phyloP scores from a whole-genome alignment of 1,284 basidiomycete species.

The Lentinus polychrous region DNA sequence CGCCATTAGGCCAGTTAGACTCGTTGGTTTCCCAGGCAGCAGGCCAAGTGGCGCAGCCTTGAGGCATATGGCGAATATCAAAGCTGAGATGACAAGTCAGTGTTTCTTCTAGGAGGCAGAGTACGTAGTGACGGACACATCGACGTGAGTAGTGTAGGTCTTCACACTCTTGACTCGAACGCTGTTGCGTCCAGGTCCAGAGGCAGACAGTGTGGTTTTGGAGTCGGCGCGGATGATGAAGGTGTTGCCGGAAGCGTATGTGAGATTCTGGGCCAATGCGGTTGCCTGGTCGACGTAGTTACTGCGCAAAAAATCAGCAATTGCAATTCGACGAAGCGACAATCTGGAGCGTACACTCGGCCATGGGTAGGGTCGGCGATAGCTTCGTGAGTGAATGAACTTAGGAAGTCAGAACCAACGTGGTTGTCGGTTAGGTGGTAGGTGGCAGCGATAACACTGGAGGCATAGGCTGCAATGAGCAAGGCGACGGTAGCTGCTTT shows the following conservation, averaged over 20 bases:
- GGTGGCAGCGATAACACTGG: conserved; percentile 23
- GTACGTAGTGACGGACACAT: conserved; percentile 39
- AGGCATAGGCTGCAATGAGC: conserved; percentile 15
- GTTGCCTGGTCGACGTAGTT: conserved; percentile 30
- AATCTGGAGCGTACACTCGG: conserved; percentile 41
- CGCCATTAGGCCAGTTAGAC: conserved; percentile 26
- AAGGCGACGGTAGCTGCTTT: conserved; percentile 15
- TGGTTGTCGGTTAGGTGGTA: conserved; percentile 40
- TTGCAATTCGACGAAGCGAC: neutral
- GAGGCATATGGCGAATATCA: conserved; percentile 49
- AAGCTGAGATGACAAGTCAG: conserved; percentile 23
- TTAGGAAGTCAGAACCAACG: conserved; percentile 43
- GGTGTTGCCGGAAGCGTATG: conserved; percentile 24
- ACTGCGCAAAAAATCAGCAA: conserved; percentile 14
- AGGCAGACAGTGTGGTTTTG: conserved; percentile 35
- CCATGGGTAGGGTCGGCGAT: conserved; percentile 57
- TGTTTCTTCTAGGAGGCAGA: neutral
- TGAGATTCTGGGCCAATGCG: conserved; percentile 26
- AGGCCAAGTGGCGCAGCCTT: conserved; percentile 65
- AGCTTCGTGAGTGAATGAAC: conserved; percentile 40
- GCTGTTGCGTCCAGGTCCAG: conserved; percentile 51
- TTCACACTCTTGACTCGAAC: conserved; percentile 49
- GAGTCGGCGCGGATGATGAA: conserved; percentile 44
- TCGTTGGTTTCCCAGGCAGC: conserved; percentile 40
- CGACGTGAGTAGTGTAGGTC: conserved; percentile 46